Evolutionary conservation across 768 basidiomycete genomes (phyloP), one percentile per base, ranked within the genome.

Genomic region (Hericium erinaceus): DNA sequence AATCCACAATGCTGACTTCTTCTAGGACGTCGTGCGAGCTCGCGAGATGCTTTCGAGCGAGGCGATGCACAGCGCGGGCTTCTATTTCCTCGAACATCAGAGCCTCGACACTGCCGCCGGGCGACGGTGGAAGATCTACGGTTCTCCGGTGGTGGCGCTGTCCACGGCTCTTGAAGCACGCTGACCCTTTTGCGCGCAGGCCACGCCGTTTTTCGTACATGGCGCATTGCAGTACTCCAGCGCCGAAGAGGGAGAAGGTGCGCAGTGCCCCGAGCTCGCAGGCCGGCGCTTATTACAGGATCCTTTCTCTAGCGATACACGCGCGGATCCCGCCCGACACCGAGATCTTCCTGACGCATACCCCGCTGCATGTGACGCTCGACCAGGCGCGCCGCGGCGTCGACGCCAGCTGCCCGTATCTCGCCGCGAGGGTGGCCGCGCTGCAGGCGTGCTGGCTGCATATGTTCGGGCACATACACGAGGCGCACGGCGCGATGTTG

Each of bases 401-500:
- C 37, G 60, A 67, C 16, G 74, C 71, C 0, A 74, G 74, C 6
- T 75, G 74, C 53, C 39, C 58, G 18, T 56, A 58, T 10, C 66
- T 75, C 9, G 57, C 68, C 1, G 50, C 48, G 22, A 61, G 64
- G 12, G 40, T 75, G 15, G 54, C 22, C 2, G 66, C 66, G 22
- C 61, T 74, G 5, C 49, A 56, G 38, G 54, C 54, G 2, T 72
- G 70, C 57, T 61, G 65, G 50, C 57, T 75, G 55, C 74, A 75
- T 57, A 70, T 75, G 51, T 75, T 66, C 37, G 74, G 74, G 9
- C 74, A 75, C 59, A 74, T 75, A 12, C 74, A 75, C 41, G 74
- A 75, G 58, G 72, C 66, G 1, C 67, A 66, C 37, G 74, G 74
- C 0, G 67, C 64, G 2, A 48, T 55, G 3, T 39, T 69, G 15